A percentile compares a stretch with the other conserved stretches of the same genome.
Conservation (phyloP, 495 filamentous ascomycete species). For the Xylaria scruposa region DNA sequence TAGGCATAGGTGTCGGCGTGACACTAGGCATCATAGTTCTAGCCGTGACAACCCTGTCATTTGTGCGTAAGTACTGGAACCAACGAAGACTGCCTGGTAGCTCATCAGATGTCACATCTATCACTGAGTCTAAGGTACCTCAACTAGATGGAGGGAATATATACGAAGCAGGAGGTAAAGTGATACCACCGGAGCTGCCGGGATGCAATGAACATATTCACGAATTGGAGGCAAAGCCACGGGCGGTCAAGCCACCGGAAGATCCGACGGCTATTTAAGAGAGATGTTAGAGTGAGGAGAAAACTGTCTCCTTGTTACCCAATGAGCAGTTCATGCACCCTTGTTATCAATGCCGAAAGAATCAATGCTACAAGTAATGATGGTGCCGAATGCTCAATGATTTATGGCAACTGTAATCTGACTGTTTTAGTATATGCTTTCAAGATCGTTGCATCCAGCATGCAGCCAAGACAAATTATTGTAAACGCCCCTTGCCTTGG, state of each 20-base stretch:
- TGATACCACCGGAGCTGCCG: not conserved
- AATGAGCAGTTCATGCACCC: not conserved
- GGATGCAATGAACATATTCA: not conserved
- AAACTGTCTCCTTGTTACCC: not conserved
- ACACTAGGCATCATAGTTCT: not conserved
- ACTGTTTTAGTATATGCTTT: not conserved
- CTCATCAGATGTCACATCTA: not conserved
- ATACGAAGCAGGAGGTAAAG: not conserved
- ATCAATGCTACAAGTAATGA: not conserved
- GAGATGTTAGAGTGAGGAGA: not conserved
- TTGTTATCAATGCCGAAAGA: not conserved
- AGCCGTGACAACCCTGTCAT: not conserved
- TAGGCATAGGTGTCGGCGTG: not conserved
- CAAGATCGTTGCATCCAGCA: not conserved
- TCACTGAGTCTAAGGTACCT: not conserved
- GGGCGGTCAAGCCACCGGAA: not conserved
- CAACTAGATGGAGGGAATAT: not conserved
- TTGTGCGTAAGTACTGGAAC: not conserved
- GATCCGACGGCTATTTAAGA: not conserved
- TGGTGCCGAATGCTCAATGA: not conserved
- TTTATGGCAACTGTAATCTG: not conserved
- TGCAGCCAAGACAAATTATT: not conserved
- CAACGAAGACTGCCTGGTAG: not conserved
- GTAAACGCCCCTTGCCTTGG: not conserved
- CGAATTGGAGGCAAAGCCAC: constrained; percentile 5